phyloP scores from a whole-genome alignment of 176 grass and related monocot species.

The Rhynchospora breviuscula region DNA sequence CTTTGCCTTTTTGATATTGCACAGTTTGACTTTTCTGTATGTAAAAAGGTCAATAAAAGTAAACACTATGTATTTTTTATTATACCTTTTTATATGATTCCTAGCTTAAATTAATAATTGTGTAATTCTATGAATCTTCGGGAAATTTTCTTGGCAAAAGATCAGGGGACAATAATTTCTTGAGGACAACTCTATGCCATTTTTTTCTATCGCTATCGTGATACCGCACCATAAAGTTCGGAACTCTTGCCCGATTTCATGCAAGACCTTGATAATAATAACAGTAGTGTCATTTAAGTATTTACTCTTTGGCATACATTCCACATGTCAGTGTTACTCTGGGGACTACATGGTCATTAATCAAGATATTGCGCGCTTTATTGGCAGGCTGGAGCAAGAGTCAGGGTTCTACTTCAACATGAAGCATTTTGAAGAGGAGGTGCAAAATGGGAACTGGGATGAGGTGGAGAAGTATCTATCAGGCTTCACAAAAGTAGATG shows the following conservation, averaged over 20 bases:
- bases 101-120: not conserved
- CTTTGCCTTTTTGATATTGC: not conserved
- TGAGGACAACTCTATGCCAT: not conserved
- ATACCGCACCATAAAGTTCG: not conserved
- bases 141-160: not conserved
- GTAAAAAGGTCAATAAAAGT: not conserved
- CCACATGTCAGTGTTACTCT: not conserved
- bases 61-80: not conserved
- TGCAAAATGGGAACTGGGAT: conserved; percentile 45
- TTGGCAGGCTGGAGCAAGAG: conserved; percentile 38
- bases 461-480: conserved; percentile 41
- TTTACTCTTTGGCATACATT: not conserved
- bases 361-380: not conserved
- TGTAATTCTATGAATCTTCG: not conserved
- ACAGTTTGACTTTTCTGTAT: not conserved
- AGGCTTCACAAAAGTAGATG: conserved; percentile 46
- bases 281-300: not conserved
- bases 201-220: not conserved
- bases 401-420: conserved; percentile 48
- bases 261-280: not conserved
- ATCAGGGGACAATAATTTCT: not conserved
- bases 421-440: conserved; percentile 44
- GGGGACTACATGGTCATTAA: not conserved
- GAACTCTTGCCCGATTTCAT: not conserved
- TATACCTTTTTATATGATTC: not conserved